A percentile compares a stretch with the other conserved stretches of the same genome.
Evolutionary conservation across 306 rosid species (phyloP).

Genomic region (Styphnolobium japonicum): DNA sequence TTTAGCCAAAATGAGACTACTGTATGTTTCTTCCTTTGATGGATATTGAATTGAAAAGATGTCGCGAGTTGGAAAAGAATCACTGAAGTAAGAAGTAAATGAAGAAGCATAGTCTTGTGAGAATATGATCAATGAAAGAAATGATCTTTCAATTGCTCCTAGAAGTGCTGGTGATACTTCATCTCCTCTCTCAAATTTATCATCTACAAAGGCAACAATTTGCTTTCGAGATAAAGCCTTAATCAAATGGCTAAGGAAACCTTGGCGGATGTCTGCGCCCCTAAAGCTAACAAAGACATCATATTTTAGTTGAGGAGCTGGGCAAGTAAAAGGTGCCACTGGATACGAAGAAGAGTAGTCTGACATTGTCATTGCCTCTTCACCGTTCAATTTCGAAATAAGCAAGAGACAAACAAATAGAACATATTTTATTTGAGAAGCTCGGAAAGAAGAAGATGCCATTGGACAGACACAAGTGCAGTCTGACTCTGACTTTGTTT

Average conservation of each 20-base stretch:
- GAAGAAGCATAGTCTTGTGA: conserved; percentile 19
- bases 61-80: too few relatives aligned
- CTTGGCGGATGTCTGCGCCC: background rate
- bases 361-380: background rate
- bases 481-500: background rate
- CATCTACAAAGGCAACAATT: background rate
- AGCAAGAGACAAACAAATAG: background rate
- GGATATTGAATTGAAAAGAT: too few relatives aligned
- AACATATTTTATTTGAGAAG: background rate
- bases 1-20: too few relatives aligned
- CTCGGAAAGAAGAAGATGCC: background rate
- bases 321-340: background rate
- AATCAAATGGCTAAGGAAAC: background rate
- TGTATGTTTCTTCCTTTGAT: too few relatives aligned
- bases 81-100: too few relatives aligned
- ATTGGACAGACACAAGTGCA: background rate
- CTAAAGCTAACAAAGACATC: conserved; percentile 29
- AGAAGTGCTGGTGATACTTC: background rate
- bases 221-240: background rate
- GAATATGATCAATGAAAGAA: conserved; percentile 7
- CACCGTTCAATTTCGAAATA: background rate
- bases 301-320: background rate
- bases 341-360: background rate
- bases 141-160: conserved; percentile 9
- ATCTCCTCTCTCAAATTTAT: background rate